A percentile compares a stretch with the other conserved stretches of the same genome.
These are phyloP conservation scores for Plasmodium ovale DNA, from an alignment of 169 alveolate genomes.

Conservation along the genomic window DNA sequence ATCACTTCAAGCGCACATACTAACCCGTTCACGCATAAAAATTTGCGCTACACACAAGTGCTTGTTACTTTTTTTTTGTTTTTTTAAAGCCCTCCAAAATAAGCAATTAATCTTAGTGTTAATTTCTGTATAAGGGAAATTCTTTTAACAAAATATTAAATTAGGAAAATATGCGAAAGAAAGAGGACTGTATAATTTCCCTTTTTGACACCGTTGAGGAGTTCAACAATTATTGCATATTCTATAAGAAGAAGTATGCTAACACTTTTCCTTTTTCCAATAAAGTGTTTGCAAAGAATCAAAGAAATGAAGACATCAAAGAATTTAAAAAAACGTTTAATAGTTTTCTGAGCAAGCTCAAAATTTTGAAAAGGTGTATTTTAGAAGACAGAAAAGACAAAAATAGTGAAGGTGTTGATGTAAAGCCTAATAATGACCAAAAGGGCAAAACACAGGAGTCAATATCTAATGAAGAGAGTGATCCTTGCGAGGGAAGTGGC, in stretches of 20 bases:
- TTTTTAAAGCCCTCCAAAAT: not conserved
- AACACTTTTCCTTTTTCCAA: constrained; percentile 20
- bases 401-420: not conserved
- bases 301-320: constrained; percentile 23
- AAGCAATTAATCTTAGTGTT: not conserved
- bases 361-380: constrained; percentile 11
- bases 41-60: not conserved
- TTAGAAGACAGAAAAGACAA: constrained; percentile 1
- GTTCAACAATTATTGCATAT: constrained; percentile 25
- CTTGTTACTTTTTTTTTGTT: constrained; percentile 10
- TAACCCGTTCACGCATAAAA: not conserved
- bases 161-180: constrained; percentile 43
- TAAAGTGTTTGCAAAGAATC: constrained; percentile 26
- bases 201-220: constrained; percentile 50
- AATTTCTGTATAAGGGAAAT: no score
- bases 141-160: not conserved
- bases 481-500: not conserved
- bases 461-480: not conserved
- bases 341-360: constrained; percentile 23
- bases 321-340: constrained; percentile 24
- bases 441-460: not conserved
- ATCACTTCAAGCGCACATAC: not conserved
- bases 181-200: constrained; percentile 32
- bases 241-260: constrained; percentile 36
- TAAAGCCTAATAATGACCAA: not conserved